Evolutionary conservation across 2,329 filamentous ascomycete species (phyloP), one percentile per base, ranked within the genome.

Genomic region (Colletotrichum caudatum): DNA sequence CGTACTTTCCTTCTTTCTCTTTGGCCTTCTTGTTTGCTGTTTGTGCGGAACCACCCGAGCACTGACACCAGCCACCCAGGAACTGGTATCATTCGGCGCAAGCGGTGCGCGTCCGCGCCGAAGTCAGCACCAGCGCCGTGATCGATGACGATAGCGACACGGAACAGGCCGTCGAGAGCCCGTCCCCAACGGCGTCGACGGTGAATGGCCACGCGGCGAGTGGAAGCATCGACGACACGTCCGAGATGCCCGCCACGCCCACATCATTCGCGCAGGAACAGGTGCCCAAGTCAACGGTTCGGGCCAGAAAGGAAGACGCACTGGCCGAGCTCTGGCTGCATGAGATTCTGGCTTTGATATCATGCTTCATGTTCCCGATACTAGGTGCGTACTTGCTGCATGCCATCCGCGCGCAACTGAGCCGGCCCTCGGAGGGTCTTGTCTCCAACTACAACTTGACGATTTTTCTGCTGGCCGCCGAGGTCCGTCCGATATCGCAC

Each of bases 401-500:
- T 78, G 84, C 89, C 26, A 93, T 98, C 70, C 90, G 95, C 62
- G 88, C 87, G 11, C 94, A 95, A 76, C 88, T 98, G 23, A 95
- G 93, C 33, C 88, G 93, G 2, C 93, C 93, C 0, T 94, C 94
- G 0, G 94, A 97, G 79, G 93, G 93, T 1, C 85, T 98, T 14
- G 92, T 98, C 8, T 97, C 94, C 5, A 93, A 97, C 80, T 97
- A 95, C 82, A 98, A 98, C 80, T 86, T 98, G 66, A 94, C 92
- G 16, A 93, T 98, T 64, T 98, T 98, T 80, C 85, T 97, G 3
- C 87, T 97, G 23, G 93, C 93, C 1, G 93, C 95, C 4, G 95
- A 98, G 81, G 85, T 98, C 37, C 91, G 93, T 3, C 95, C 95
- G 0, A 84, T 94, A 60, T 90, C 93, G 1, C 95, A 98, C 78